These are phyloP conservation scores for Dactylellina leptospora DNA, from an alignment of 2,329 filamentous ascomycete genomes.

Conservation along the genomic window DNA sequence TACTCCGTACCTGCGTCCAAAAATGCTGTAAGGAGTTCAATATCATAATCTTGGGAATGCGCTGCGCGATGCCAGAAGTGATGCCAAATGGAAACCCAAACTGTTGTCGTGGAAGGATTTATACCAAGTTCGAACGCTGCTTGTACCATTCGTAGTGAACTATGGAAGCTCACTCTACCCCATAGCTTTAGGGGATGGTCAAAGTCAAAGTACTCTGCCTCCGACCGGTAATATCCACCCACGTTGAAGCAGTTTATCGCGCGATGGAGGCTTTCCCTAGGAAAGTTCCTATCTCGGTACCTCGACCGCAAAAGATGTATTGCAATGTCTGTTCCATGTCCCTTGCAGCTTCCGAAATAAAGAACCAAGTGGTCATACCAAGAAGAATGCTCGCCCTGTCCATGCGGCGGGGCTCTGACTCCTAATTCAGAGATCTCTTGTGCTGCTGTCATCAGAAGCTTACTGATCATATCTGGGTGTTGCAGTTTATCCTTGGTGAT, in stretches of 20 bases:
- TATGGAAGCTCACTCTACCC: neutral
- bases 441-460: neutral
- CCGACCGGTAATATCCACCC: neutral
- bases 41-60: neutral
- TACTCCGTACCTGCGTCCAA: neutral
- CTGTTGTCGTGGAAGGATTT: neutral
- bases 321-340: neutral
- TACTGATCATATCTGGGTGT: neutral
- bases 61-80: neutral
- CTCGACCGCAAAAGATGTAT: neutral
- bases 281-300: neutral
- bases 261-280: neutral
- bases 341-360: neutral
- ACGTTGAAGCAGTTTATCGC: neutral
- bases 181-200: neutral
- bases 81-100: neutral
- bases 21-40: neutral
- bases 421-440: neutral
- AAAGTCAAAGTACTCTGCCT: neutral
- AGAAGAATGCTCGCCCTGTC: neutral
- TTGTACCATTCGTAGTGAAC: neutral
- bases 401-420: neutral
- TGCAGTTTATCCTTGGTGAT: neutral
- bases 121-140: neutral
- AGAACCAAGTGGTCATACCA: slow-evolving; percentile 1